phyloP scores from a whole-genome alignment of 2,329 filamentous ascomycete genomes.

The Aspergillus thermomutatus region DNA sequence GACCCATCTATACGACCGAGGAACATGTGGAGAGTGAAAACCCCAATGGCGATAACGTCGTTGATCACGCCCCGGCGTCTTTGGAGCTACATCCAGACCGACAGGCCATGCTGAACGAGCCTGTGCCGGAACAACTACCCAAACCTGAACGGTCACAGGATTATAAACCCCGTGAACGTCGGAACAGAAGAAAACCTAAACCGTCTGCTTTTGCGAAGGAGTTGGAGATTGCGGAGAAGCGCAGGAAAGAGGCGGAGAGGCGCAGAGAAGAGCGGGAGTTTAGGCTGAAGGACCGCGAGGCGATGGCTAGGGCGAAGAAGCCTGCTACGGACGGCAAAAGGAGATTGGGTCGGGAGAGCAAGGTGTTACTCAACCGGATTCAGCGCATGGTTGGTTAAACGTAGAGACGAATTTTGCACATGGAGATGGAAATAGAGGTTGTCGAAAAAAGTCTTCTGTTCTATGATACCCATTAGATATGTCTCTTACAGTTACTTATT shows the following conservation, averaged over 20 bases:
- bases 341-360: constrained; percentile 78
- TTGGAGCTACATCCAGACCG: constrained; percentile 60
- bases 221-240: constrained; percentile 63
- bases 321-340: constrained; percentile 68
- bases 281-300: constrained; percentile 67
- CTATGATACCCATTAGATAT: constrained; percentile 20
- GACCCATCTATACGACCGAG: constrained; percentile 34
- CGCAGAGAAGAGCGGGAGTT: constrained; percentile 63
- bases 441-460: not conserved
- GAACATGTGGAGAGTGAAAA: constrained; percentile 22
- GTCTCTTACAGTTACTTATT: not conserved
- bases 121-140: constrained; percentile 21
- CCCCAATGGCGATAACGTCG: constrained; percentile 16
- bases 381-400: constrained; percentile 62
- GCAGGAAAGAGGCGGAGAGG: constrained; percentile 57
- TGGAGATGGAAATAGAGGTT: not conserved
- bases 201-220: constrained; percentile 61
- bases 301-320: constrained; percentile 59
- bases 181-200: constrained; percentile 38
- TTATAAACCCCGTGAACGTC: constrained; percentile 25
- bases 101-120: constrained; percentile 55
- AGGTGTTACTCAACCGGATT: constrained; percentile 72
- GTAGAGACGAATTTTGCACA: constrained; percentile 9
- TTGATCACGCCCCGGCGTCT: constrained; percentile 27
- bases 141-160: constrained; percentile 21